Evolutionary conservation across 1,284 basidiomycete genomes (phyloP).

Genomic region (Pholiota adiposa): DNA sequence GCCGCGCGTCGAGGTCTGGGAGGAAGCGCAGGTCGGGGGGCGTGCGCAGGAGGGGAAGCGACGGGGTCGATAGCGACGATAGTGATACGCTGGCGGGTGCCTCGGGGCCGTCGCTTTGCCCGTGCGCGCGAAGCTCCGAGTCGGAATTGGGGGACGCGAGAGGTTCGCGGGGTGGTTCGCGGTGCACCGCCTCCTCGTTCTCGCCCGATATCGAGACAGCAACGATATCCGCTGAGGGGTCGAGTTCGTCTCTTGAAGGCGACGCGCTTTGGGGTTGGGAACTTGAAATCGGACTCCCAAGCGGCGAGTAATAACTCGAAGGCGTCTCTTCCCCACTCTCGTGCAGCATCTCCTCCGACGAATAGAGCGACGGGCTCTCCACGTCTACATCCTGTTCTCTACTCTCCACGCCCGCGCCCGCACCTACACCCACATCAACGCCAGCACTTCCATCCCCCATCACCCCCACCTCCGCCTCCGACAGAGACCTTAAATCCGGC

Average conservation of each 20-base stretch:
- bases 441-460: neutral
- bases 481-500: neutral
- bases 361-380: neutral
- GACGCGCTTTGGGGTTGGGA: too few relatives aligned
- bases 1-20: neutral
- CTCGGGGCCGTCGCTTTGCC: neutral
- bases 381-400: neutral
- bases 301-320: neutral
- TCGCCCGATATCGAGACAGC: too few relatives aligned
- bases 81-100: neutral
- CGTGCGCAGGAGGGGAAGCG: conserved; percentile 4
- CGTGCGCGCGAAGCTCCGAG: too few relatives aligned
- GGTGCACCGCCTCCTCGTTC: too few relatives aligned
- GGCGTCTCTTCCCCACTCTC: neutral
- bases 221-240: neutral
- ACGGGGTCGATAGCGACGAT: conserved; percentile 6
- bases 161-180: too few relatives aligned
- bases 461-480: neutral
- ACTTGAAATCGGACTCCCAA: neutral
- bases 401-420: neutral
- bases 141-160: too few relatives aligned
- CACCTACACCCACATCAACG: neutral
- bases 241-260: too few relatives aligned
- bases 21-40: neutral
- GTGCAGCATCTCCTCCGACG: neutral